Percentiles rank a stretch among this genome's conserved stretches.
phyloP scores from a whole-genome alignment of 176 grass and related monocot genomes.

The Echinochloa phyllopogon region DNA sequence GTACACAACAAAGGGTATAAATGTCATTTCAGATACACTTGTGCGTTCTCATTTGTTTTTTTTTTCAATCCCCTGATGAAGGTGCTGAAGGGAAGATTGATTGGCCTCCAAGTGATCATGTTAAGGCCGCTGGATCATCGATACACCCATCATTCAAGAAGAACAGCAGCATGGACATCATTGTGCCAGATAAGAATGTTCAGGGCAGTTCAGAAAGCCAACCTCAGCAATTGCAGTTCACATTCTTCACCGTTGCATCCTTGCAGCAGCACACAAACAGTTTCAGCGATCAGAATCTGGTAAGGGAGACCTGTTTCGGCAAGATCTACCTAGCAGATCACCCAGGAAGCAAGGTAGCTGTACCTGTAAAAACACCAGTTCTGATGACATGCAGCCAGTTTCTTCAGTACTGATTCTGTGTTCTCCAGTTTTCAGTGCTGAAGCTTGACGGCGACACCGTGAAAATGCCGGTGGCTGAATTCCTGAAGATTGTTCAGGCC shows the following conservation, averaged over 20 bases:
- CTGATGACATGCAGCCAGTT: neutral
- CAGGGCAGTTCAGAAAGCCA: slow-evolving; percentile 10
- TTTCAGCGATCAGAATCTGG: slow-evolving; percentile 52
- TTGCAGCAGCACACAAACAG: slow-evolving; percentile 64
- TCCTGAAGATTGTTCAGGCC: slow-evolving; percentile 37
- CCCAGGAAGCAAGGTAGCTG: slow-evolving; percentile 50
- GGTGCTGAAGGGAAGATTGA: slow-evolving; percentile 8
- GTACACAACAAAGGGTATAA: neutral
- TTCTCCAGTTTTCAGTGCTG: slow-evolving; percentile 50
- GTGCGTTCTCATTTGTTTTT: neutral
- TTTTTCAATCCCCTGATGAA: neutral
- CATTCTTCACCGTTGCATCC: slow-evolving; percentile 47
- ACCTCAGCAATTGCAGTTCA: neutral
- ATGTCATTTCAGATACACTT: neutral
- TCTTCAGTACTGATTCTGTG: neutral
- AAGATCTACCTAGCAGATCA: slow-evolving; percentile 51
- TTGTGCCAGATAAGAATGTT: slow-evolving; percentile 9
- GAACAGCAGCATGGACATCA: neutral
- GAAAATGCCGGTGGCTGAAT: slow-evolving; percentile 31
- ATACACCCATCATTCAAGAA: slow-evolving; percentile 25
- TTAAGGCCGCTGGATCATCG: neutral
- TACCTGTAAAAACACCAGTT: neutral
- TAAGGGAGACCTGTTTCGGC: slow-evolving; percentile 40
- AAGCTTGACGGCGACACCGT: slow-evolving; percentile 33
- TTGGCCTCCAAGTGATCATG: neutral